Evolutionary conservation across 2,329 filamentous ascomycete species (phyloP).

Genomic region (Thermoascus crustaceus): DNA sequence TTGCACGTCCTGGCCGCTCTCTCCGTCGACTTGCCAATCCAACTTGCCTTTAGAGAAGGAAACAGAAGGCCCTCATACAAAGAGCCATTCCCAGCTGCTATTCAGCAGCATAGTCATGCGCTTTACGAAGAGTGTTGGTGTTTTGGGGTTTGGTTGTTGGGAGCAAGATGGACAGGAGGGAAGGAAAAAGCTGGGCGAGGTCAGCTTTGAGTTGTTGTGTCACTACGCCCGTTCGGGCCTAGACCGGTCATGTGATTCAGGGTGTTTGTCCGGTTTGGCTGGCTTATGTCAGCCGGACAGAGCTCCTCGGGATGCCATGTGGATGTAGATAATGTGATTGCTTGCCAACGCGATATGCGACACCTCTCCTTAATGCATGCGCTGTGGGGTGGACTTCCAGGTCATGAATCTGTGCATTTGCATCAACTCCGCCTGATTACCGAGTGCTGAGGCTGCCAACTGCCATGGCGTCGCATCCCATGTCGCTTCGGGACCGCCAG

Average conservation of each 20-base stretch:
- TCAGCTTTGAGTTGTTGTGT: conserved; percentile 13
- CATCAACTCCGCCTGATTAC: conserved; percentile 10
- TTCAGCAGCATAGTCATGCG: conserved; percentile 30
- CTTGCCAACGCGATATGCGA: too few relatives aligned
- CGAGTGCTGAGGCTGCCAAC: conserved; percentile 10
- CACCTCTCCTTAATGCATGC: too few relatives aligned
- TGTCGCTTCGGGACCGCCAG: conserved; percentile 62
- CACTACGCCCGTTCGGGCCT: conserved; percentile 10
- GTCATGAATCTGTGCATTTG: conserved; percentile 14
- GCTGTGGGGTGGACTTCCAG: conserved; percentile 2
- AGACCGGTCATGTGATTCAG: conserved; percentile 11
- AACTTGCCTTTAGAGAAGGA: conserved; percentile 22
- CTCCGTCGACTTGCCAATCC: conserved; percentile 8
- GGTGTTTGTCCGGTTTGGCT: conserved; percentile 14
- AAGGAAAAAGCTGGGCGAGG: conserved; percentile 14
- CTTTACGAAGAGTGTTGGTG: conserved; percentile 28
- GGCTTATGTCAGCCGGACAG: conserved; percentile 20
- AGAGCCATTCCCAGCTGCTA: conserved; percentile 24
- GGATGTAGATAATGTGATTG: too few relatives aligned
- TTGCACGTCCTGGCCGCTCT: conserved; percentile 14
- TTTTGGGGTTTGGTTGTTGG: conserved; percentile 9
- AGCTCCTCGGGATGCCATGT: conserved; percentile 23
- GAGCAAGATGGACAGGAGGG: conserved; percentile 1
- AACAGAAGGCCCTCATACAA: conserved; percentile 27
- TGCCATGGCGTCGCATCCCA: conserved; percentile 48